A percentile compares a stretch with the other conserved stretches of the same genome.
Evolutionary conservation across 2,329 filamentous ascomycete genomes (phyloP).

Genomic region (Plenodomus lindquistii): DNA sequence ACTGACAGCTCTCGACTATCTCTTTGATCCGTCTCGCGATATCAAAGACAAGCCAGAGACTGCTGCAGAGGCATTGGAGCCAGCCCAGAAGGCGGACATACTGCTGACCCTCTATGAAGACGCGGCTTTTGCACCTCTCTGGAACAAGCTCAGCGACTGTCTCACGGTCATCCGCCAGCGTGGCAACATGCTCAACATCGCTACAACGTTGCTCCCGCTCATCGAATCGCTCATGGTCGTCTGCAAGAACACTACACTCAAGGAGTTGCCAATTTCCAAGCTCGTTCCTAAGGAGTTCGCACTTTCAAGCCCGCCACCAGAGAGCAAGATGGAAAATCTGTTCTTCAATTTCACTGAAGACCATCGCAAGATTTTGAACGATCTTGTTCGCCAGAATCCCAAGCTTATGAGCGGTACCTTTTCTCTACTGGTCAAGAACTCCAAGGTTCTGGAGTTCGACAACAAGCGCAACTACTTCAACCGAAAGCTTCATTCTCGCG

Average conservation of each 20-base stretch:
- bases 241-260: slow-evolving; percentile 92
- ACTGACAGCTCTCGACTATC: slow-evolving; percentile 89
- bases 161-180: slow-evolving; percentile 85
- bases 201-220: slow-evolving; percentile 88
- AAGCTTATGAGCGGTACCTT: slow-evolving; percentile 99
- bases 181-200: slow-evolving; percentile 95
- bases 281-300: slow-evolving; percentile 65
- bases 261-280: slow-evolving; percentile 61
- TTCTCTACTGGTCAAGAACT: slow-evolving; percentile 93
- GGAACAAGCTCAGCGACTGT: slow-evolving; percentile 89
- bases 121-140: slow-evolving; percentile 84
- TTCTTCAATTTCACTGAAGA: slow-evolving; percentile 99
- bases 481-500: slow-evolving; percentile 81
- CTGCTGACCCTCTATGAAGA: slow-evolving; percentile 89
- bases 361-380: slow-evolving; percentile 95
- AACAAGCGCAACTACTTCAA: slow-evolving; percentile 99
- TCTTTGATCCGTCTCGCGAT: slow-evolving; percentile 81
- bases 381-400: slow-evolving; percentile 94
- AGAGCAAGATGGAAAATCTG: slow-evolving; percentile 80
- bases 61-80: slow-evolving; percentile 57
- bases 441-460: slow-evolving; percentile 97
- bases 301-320: slow-evolving; percentile 75
- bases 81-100: slow-evolving; percentile 77
- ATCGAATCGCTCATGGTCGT: slow-evolving; percentile 99
- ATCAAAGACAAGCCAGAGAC: slow-evolving; percentile 53